Evolutionary conservation across 371 early-diverging fungal species (phyloP).

Genomic region (Paraphysoderma sedebokerense): DNA sequence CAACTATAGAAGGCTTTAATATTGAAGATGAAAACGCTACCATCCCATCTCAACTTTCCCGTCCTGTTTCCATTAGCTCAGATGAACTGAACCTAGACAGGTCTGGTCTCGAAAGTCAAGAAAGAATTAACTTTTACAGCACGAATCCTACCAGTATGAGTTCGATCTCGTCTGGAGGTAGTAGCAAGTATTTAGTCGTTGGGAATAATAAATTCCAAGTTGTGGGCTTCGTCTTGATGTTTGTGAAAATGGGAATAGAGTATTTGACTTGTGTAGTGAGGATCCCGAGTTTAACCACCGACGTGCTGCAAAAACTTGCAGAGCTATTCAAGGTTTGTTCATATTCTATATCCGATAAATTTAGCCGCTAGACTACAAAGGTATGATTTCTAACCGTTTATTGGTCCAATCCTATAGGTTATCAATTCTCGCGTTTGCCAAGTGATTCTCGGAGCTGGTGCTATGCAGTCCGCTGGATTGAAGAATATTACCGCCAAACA

Average conservation of each 20-base stretch:
- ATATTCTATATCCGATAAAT: slow-evolving; percentile 6
- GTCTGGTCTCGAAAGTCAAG: background rate
- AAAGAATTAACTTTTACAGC: background rate
- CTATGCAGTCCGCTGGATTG: slow-evolving; percentile 81
- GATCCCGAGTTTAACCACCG: slow-evolving; percentile 53
- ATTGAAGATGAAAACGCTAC: too few relatives aligned
- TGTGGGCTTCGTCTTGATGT: slow-evolving; percentile 63
- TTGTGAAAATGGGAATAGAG: slow-evolving; percentile 75
- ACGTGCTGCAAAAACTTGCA: slow-evolving; percentile 63
- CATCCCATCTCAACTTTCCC: too few relatives aligned
- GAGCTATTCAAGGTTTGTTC: slow-evolving; percentile 65
- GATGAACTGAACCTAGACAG: background rate
- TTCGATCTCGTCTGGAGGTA: slow-evolving; percentile 5
- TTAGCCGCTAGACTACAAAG: too few relatives aligned
- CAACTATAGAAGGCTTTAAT: too few relatives aligned
- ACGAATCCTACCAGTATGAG: background rate
- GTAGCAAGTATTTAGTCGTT: slow-evolving; percentile 30
- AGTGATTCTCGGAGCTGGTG: slow-evolving; percentile 89
- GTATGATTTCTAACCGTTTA: background rate
- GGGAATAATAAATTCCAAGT: slow-evolving; percentile 52
- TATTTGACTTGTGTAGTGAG: slow-evolving; percentile 62
- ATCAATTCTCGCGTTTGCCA: slow-evolving; percentile 86
- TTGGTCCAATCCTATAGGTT: slow-evolving; percentile 20
- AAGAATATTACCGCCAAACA: slow-evolving; percentile 91
- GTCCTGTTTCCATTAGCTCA: background rate